Conservation (phyloP, 139 green algal genomes). For the Picochlorum costavermella region DNA sequence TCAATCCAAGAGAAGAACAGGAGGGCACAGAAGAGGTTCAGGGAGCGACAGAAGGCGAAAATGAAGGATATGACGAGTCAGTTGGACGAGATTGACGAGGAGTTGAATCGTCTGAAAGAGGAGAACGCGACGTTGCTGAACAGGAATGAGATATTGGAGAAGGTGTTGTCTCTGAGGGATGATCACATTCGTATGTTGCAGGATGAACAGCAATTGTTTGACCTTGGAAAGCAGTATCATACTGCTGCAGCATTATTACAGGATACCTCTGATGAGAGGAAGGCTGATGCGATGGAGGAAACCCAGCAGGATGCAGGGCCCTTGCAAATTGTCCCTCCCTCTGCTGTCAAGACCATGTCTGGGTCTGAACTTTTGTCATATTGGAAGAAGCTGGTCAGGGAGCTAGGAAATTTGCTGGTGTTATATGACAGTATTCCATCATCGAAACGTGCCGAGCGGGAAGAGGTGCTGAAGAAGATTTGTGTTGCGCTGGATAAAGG, state of each 20-base stretch:
- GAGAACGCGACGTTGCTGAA: constrained; percentile 39
- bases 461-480: constrained; percentile 14
- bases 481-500: constrained; percentile 24
- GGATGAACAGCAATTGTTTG: constrained; percentile 30
- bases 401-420: constrained; percentile 37
- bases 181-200: constrained; percentile 37
- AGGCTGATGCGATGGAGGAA: no score
- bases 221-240: constrained; percentile 11
- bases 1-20: constrained; percentile 36
- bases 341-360: constrained; percentile 19
- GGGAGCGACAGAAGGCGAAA: constrained; percentile 41
- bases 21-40: constrained; percentile 37
- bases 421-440: constrained; percentile 27
- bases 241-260: not conserved
- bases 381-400: constrained; percentile 30
- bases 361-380: constrained; percentile 7
- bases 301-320: not conserved
- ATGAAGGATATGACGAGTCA: constrained; percentile 39
- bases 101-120: constrained; percentile 25
- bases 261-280: not conserved
- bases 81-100: constrained; percentile 30
- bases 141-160: constrained; percentile 44
- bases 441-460: constrained; percentile 2
- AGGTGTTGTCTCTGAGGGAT: constrained; percentile 38
- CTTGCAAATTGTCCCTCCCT: constrained; percentile 12